Conservation (phyloP, 495 filamentous ascomycete genomes). For the Aspergillus egyptiacus region DNA sequence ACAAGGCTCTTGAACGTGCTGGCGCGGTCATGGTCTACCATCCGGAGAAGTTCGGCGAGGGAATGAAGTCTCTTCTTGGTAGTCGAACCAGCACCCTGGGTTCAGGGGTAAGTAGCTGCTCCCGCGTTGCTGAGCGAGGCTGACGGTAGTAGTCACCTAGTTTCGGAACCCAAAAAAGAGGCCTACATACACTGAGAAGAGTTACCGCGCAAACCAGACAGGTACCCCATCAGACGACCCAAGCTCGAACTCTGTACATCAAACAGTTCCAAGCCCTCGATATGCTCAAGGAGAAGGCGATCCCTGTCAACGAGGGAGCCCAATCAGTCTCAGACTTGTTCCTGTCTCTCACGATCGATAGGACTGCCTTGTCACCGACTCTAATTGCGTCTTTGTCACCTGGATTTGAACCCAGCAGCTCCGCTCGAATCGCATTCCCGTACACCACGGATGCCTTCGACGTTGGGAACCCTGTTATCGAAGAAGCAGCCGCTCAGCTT, state of each 20-base stretch:
- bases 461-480: conserved; percentile 27
- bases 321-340: conserved; percentile 36
- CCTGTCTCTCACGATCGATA: conserved; percentile 61
- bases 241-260: conserved; percentile 55
- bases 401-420: conserved; percentile 28
- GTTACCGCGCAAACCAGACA: conserved; percentile 12
- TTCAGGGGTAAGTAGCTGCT: conserved; percentile 23
- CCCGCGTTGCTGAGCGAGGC: background rate
- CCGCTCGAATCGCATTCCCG: conserved; percentile 57
- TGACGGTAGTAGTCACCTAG: conserved; percentile 21
- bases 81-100: conserved; percentile 19
- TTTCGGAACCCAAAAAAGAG: conserved; percentile 35
- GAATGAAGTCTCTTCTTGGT: conserved; percentile 55
- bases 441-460: conserved; percentile 39
- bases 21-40: conserved; percentile 75
- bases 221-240: conserved; percentile 14
- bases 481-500: conserved; percentile 45
- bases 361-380: conserved; percentile 57
- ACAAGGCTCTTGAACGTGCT: conserved; percentile 59
- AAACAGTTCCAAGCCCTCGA: conserved; percentile 51
- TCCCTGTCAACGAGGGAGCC: conserved; percentile 40
- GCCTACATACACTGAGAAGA: conserved; percentile 47
- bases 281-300: conserved; percentile 49
- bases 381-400: conserved; percentile 55
- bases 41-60: conserved; percentile 71